A percentile compares a stretch with the other conserved stretches of the same genome.
phyloP scores from a whole-genome alignment of 1,139 yeast genomes.

The Blastobotrys elegans region DNA sequence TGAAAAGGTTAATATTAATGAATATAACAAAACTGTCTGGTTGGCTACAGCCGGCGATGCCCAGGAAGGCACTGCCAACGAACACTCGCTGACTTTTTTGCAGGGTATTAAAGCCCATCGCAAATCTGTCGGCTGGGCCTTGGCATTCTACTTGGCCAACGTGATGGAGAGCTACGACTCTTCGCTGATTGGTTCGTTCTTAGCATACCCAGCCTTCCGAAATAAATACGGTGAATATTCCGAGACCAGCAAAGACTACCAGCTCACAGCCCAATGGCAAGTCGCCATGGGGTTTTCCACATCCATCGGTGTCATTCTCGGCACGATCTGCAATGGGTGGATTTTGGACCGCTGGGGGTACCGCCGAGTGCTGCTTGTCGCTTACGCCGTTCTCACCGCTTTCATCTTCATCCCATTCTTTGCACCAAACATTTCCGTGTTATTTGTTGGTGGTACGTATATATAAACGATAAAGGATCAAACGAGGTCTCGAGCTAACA shows the following conservation, averaged over 20 bases:
- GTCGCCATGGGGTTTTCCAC: conserved; percentile 39
- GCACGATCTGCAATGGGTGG: conserved; percentile 17
- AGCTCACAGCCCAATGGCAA: conserved; percentile 43
- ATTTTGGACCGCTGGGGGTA: conserved; percentile 44
- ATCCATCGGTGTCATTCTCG: conserved; percentile 32
- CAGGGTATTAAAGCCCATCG: conserved; percentile 40
- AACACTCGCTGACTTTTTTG: too few species aligned
- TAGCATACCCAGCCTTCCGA: conserved; percentile 39
- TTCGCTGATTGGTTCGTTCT: conserved; percentile 35
- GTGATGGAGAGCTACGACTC: conserved; percentile 2
- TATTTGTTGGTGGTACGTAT: conserved; percentile 41
- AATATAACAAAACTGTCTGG: too few species aligned
- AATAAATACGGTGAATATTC: conserved; percentile 31
- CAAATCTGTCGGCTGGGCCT: conserved; percentile 42
- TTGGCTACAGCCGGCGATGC: too few species aligned
- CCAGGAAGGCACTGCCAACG: conserved; percentile 39
- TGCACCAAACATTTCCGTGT: conserved; percentile 36
- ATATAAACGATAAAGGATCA: not conserved
- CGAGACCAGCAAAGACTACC: conserved; percentile 20
- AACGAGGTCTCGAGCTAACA: too few species aligned
- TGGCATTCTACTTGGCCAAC: conserved; percentile 35
- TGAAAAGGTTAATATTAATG: too few species aligned
- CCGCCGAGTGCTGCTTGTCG: conserved; percentile 40
- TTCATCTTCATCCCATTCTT: conserved; percentile 43
- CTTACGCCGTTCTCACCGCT: conserved; percentile 19